Evolutionary conservation across 208 protist genomes (phyloP).

Genomic region (Crithidia fasciculata): DNA sequence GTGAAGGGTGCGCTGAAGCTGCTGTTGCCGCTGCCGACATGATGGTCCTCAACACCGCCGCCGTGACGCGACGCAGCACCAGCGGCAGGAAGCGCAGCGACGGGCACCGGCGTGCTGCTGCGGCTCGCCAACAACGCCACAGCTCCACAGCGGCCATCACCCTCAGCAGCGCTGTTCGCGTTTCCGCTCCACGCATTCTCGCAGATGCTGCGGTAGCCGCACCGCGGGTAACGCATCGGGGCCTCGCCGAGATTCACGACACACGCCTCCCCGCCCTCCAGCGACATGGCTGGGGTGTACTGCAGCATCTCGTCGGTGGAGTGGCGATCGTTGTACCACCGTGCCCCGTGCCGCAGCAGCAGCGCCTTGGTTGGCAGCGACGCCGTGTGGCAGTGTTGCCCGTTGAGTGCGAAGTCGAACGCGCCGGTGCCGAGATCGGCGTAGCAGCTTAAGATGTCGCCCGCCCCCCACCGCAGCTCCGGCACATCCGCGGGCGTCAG

Average conservation of each 20-base stretch:
- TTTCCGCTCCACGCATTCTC: conserved; percentile 6
- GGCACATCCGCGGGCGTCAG: conserved; percentile 14
- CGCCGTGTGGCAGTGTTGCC: conserved; percentile 10
- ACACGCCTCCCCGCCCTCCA: conserved; percentile 27
- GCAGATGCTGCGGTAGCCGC: conserved; percentile 17
- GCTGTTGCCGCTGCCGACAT: conserved; percentile 1
- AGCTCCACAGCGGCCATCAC: not conserved
- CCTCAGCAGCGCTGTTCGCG: not conserved
- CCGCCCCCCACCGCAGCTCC: conserved; percentile 26
- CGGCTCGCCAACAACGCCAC: too few relatives aligned
- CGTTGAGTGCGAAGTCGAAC: conserved; percentile 39
- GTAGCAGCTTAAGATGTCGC: conserved; percentile 36
- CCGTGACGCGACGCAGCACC: not conserved
- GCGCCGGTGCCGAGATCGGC: conserved; percentile 29
- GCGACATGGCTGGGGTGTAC: conserved; percentile 35
- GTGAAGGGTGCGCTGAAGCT: not conserved
- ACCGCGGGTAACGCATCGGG: conserved; percentile 25
- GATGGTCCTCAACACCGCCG: too few relatives aligned
- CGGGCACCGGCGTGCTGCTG: not conserved
- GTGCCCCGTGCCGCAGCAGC: conserved; percentile 13
- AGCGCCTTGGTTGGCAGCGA: conserved; percentile 23
- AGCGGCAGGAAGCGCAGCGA: not conserved
- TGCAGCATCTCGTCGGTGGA: conserved; percentile 30
- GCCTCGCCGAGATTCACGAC: conserved; percentile 37
- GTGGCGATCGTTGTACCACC: conserved; percentile 22